Evolutionary conservation across 768 basidiomycete species (phyloP), one percentile per base, ranked within the genome.

Genomic region (Termitomyces sp.): DNA sequence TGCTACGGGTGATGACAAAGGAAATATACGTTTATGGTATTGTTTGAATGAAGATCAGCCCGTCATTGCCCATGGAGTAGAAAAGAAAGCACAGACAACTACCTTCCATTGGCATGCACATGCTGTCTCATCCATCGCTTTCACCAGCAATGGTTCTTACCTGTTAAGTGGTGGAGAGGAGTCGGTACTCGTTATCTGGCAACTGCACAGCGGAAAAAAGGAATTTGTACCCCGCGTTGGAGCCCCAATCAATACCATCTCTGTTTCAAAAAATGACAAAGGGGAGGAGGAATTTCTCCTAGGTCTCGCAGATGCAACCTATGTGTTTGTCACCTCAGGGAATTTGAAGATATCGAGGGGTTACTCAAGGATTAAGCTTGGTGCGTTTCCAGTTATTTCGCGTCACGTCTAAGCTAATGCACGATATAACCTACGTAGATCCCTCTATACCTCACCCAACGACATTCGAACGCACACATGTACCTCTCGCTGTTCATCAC

Each of bases 81-180:
- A 89, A 69, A 91, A 87, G 69, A 85, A 82, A 55, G 82, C 93
- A 1, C 89, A 91, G 64, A 95, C 93, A 0, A 86, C 91, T 3
- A 81, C 85, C 5, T 71, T 98, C 51, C 96, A 98, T 71, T 99
- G 97, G 97, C 97, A 99, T 67, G 90, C 96, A 2, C 96, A 98
- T 68, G 83, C 93, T 3, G 91, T 98, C 17, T 85, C 89, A 3
- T 87, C 92, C 1, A 68, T 99, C 28, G 77, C 85, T 0, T 99
- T 98, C 70, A 91, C 94, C 0, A 71, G 86, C 12, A 94, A 96
- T 62, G 97, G 97, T 12, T 88, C 93, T 8, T 96, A 97, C 68
- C 72, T 99, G 17, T 72, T 98, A 48, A 95, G 91, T 58, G 96
- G 94, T 60, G 97, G 97, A 45, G 93, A 97, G 70, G 97, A 98